Conservation (phyloP, 2,329 filamentous ascomycete species). For the Colletotrichum salicis region DNA sequence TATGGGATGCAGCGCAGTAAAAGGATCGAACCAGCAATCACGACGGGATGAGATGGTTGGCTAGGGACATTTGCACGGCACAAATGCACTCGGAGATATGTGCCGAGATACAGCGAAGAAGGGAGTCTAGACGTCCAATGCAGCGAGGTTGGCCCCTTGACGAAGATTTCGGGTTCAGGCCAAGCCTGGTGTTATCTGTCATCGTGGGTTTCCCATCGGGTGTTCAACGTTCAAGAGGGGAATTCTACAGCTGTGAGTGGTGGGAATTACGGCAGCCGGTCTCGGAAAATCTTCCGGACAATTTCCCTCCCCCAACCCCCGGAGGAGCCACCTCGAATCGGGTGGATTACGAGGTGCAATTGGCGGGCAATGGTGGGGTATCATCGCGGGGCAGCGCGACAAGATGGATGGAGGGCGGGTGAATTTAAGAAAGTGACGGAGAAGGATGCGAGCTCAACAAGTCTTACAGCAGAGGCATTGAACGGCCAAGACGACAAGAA, state of each 20-base stretch:
- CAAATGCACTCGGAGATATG: constrained; percentile 18
- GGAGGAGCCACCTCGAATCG: constrained; percentile 5
- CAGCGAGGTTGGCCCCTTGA: constrained; percentile 16
- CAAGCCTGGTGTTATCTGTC: constrained; percentile 17
- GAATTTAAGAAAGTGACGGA: neutral
- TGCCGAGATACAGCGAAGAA: constrained; percentile 31
- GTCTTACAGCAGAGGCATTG: neutral
- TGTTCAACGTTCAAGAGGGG: neutral
- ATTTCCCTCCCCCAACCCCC: constrained; percentile 30
- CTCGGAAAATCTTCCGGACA: constrained; percentile 39
- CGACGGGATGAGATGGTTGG: constrained; percentile 8
- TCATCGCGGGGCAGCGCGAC: constrained; percentile 39
- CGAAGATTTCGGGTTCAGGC: constrained; percentile 7
- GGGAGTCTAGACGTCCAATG: neutral
- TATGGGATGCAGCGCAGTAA: neutral
- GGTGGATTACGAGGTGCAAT: constrained; percentile 31
- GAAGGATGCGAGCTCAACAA: neutral
- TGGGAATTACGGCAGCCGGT: constrained; percentile 47
- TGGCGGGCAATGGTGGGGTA: constrained; percentile 32
- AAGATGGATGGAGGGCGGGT: constrained; percentile 12
- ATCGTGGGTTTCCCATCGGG: constrained; percentile 9
- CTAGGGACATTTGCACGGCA: constrained; percentile 12
- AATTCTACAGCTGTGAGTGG: constrained; percentile 42
- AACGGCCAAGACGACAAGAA: neutral
- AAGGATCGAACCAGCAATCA: neutral